A percentile compares a stretch with the other conserved stretches of the same genome.
Conservation (phyloP, 306 rosid genomes). For the Pterocarpus santalinus region DNA sequence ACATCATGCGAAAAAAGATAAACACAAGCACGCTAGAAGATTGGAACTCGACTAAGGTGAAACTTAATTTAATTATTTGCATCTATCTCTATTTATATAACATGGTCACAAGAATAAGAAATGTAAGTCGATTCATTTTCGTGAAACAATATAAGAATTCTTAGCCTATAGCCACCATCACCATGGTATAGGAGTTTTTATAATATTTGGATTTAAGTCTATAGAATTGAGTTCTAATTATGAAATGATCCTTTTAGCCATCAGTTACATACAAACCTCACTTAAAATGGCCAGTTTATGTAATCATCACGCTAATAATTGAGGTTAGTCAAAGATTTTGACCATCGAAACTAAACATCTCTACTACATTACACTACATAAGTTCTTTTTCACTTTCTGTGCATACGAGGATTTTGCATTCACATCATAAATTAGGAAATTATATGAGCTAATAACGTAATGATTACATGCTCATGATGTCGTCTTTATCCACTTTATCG, state of each 20-base stretch:
- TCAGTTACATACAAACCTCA: not conserved
- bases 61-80: no score
- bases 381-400: constrained; percentile 3
- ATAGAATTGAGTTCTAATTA: constrained; percentile 16
- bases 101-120: no score
- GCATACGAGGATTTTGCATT: constrained; percentile 9
- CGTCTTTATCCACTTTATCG: not conserved
- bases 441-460: not conserved
- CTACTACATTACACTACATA: not conserved
- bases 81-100: no score
- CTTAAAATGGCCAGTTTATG: constrained; percentile 37
- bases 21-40: no score
- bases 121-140: no score
- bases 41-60: no score
- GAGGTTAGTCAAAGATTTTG: constrained; percentile 44
- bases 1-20: no score
- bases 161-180: constrained; percentile 29
- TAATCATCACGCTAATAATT: constrained; percentile 39
- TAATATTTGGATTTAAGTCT: not conserved
- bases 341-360: constrained; percentile 28
- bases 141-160: not conserved
- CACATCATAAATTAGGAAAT: not conserved
- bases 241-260: constrained; percentile 4
- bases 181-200: constrained; percentile 21
- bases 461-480: not conserved